These are phyloP conservation scores for Pseudoneurospora amorphoporcata DNA, from an alignment of 495 filamentous ascomycete species.

Conservation along the genomic window DNA sequence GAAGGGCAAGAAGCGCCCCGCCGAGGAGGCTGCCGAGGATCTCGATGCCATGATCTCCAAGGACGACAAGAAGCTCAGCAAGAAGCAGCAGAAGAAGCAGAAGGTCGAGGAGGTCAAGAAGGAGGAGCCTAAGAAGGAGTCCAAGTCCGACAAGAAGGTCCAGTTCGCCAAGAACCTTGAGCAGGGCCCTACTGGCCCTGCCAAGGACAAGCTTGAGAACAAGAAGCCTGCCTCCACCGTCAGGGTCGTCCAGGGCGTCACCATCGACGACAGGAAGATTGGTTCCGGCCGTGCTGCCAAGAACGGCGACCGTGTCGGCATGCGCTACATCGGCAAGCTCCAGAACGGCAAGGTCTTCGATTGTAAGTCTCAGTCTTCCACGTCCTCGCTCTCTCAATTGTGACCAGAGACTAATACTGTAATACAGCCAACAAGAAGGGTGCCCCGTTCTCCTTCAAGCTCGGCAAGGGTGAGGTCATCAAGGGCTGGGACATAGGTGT, in stretches of 20 bases:
- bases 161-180: constrained; percentile 98
- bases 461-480: constrained; percentile 91
- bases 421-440: constrained; percentile 86
- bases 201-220: constrained; percentile 32
- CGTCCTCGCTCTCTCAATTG: constrained; percentile 2
- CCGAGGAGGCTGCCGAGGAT: constrained; percentile 56
- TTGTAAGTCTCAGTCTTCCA: constrained; percentile 41
- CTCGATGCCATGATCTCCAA: constrained; percentile 71
- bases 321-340: constrained; percentile 97
- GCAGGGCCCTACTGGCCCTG: constrained; percentile 76
- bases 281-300: constrained; percentile 74
- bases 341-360: constrained; percentile 89
- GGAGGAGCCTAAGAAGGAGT: constrained; percentile 18
- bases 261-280: constrained; percentile 87
- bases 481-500: constrained; percentile 97
- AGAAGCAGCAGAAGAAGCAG: constrained; percentile 97
- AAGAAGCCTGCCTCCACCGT: constrained; percentile 46
- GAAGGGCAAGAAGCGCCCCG: constrained; percentile 73
- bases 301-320: constrained; percentile 73
- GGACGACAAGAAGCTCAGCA: constrained; percentile 60
- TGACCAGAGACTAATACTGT: constrained; percentile 20
- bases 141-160: constrained; percentile 84
- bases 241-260: constrained; percentile 77
- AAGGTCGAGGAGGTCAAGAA: constrained; percentile 58
- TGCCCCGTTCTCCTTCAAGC: constrained; percentile 88